Base-by-base conservation (phyloP, 2,329 filamentous ascomycete genomes). In the Pseudocercospora fijiensis region DNA sequence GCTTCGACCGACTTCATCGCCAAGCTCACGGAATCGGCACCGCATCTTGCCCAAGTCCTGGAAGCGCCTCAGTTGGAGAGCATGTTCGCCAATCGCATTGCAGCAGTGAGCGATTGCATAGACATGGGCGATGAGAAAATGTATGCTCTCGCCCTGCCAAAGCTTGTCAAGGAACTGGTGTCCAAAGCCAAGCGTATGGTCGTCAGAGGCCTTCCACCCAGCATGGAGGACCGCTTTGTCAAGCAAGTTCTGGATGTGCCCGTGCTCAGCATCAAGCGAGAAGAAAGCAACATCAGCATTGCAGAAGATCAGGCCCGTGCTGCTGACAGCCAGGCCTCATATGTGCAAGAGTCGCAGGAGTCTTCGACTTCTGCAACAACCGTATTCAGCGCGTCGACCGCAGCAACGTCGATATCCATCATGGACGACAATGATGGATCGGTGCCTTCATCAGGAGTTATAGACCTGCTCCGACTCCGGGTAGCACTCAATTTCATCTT, bases 81-180 rank as follows among this genome's bases (percentile, higher is more conserved):
- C 10, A 67, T 59, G 4, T 67, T 76, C 20, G 72, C 75, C 43
- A 27, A 37, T 3, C 84, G 91, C 37, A 88, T 96, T 79, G 83
- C 81, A 1, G 82, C 80, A 1, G 82, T 95, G 4, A 96, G 93
- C 77, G 92, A 97, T 71, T 89, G 84, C 0, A 89, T 96, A 10
- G 89, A 95, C 33, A 90, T 95, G n/a, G 90, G 95, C 27, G 90
- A 90, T 0, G 91, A 97, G 76, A 86, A 80, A 60, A 92, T 97
- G 90, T 96, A 90, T 76, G 86, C 92, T 11, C 79, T 96, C 24
- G 95, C 83, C 70, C 84, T 90, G 71, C 79, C 82, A 11, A 96
- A 92, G 74, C 83, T 97, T 0, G 72, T 89, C 6, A 73, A 77
- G 1, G 82, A 88, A 61, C 73, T 98, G 0, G 67, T 93, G 6